Conservation (phyloP, 2,329 filamentous ascomycete genomes). For the Calonectria ilicicola region DNA sequence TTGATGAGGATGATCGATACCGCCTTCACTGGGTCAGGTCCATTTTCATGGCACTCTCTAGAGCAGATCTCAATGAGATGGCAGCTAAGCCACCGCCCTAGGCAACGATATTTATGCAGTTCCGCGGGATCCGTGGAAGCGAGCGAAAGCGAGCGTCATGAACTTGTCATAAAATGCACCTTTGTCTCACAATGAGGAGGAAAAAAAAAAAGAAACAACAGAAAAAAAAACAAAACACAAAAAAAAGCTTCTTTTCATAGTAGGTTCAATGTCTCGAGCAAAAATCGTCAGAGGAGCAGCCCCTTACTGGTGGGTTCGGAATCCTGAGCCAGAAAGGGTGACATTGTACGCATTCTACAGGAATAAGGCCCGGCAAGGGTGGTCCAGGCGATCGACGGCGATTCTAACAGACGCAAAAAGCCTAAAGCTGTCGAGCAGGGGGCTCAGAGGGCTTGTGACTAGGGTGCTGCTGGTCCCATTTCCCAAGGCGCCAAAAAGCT, state of each 20-base stretch:
- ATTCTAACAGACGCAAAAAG: slow-evolving; percentile 14
- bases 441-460: not conserved
- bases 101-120: not conserved
- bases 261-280: not conserved
- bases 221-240: no score
- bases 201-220: no score
- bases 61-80: not conserved
- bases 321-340: not conserved
- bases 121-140: not conserved
- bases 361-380: not conserved
- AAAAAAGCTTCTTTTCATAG: not conserved
- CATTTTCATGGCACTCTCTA: not conserved
- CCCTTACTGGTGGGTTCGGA: not conserved
- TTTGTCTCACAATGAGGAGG: not conserved
- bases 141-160: not conserved
- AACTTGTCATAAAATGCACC: not conserved
- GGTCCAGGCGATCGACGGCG: not conserved
- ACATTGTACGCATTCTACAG: not conserved
- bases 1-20: slow-evolving; percentile 1
- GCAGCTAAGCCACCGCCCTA: not conserved
- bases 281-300: not conserved
- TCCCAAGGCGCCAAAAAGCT: slow-evolving; percentile 13
- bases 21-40: not conserved
- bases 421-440: not conserved
- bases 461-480: not conserved